These are phyloP conservation scores for Myxozyma sirexii DNA, from an alignment of 805 yeast species.

Conservation along the genomic window DNA sequence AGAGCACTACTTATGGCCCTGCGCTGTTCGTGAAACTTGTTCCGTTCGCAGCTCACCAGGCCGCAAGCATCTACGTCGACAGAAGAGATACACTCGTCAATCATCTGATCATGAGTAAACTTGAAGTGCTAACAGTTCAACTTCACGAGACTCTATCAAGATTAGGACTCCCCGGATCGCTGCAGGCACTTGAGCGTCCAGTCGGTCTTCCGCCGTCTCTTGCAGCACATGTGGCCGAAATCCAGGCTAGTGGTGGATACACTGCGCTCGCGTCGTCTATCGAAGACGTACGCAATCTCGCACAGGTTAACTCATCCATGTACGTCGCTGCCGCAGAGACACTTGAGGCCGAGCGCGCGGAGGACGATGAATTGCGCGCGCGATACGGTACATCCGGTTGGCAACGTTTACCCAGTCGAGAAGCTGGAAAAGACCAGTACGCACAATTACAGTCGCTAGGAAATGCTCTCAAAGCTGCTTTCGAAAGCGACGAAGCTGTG, in stretches of 20 bases:
- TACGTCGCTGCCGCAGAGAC: slow-evolving; percentile 41
- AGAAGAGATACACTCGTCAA: slow-evolving; percentile 59
- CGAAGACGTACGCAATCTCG: slow-evolving; percentile 51
- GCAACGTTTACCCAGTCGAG: slow-evolving; percentile 54
- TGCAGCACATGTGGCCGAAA: slow-evolving; percentile 56
- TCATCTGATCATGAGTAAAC: slow-evolving; percentile 46
- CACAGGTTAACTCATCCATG: slow-evolving; percentile 36
- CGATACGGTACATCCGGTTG: slow-evolving; percentile 59
- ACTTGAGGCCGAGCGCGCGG: slow-evolving; percentile 55
- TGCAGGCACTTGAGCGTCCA: slow-evolving; percentile 62
- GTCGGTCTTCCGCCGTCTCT: slow-evolving; percentile 61
- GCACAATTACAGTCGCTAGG: slow-evolving; percentile 51
- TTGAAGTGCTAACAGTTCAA: slow-evolving; percentile 37
- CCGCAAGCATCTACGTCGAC: slow-evolving; percentile 68
- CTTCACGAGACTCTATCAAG: slow-evolving; percentile 29
- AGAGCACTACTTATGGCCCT: slow-evolving; percentile 26
- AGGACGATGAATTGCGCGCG: slow-evolving; percentile 56
- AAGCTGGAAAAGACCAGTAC: slow-evolving; percentile 48
- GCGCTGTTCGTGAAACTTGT: slow-evolving; percentile 61
- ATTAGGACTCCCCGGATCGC: slow-evolving; percentile 55
- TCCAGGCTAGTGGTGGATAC: slow-evolving; percentile 58
- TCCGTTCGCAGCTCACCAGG: slow-evolving; percentile 67
- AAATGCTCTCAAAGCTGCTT: slow-evolving; percentile 58
- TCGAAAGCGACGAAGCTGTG: slow-evolving; percentile 61
- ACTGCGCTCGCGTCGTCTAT: slow-evolving; percentile 48